Percentiles rank a stretch among this genome's conserved stretches.
Evolutionary conservation across 2,329 filamentous ascomycete genomes (phyloP).

Genomic region (Sordariomycetes sp.): DNA sequence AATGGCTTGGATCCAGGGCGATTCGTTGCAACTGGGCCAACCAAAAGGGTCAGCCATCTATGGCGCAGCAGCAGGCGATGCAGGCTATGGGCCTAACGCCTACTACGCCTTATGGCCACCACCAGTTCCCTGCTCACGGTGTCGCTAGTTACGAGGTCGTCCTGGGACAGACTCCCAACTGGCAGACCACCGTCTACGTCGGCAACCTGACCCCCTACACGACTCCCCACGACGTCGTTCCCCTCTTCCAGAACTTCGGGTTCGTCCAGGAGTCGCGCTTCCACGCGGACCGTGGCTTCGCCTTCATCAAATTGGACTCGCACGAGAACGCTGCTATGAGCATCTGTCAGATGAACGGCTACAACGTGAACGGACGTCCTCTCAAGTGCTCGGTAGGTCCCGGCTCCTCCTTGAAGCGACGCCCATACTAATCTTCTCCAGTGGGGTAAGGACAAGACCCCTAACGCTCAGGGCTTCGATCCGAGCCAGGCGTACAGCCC

Average conservation of each 20-base stretch:
- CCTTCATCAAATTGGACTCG: conserved; percentile 98
- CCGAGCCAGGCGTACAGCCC: conserved; percentile 65
- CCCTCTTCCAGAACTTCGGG: conserved; percentile 96
- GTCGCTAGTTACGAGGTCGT: conserved; percentile 98
- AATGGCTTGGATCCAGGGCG: conserved; percentile 95
- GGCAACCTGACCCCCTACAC: conserved; percentile 98
- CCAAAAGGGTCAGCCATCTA: conserved; percentile 98
- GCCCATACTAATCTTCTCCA: conserved; percentile 28
- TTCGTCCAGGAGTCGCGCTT: conserved; percentile 96
- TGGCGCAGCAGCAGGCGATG: conserved; percentile 96
- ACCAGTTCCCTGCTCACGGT: conserved; percentile 95
- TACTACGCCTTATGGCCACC: conserved; percentile 90
- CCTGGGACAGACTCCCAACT: conserved; percentile 84
- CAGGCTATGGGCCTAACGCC: conserved; percentile 96
- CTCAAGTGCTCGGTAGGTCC: conserved; percentile 94
- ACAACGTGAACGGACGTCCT: conserved; percentile 94
- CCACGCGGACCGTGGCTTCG: conserved; percentile 95
- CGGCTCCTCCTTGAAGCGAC: background rate
- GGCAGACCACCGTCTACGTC: conserved; percentile 98
- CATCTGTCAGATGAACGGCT: conserved; percentile 95
- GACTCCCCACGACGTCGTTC: conserved; percentile 92
- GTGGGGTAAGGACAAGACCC: conserved; percentile 99
- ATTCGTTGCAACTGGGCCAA: conserved; percentile 99
- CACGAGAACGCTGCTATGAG: conserved; percentile 98
- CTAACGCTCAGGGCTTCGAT: conserved; percentile 64